phyloP scores from a whole-genome alignment of 73 alveolate species.

The Paramecium tetraurelia region DNA sequence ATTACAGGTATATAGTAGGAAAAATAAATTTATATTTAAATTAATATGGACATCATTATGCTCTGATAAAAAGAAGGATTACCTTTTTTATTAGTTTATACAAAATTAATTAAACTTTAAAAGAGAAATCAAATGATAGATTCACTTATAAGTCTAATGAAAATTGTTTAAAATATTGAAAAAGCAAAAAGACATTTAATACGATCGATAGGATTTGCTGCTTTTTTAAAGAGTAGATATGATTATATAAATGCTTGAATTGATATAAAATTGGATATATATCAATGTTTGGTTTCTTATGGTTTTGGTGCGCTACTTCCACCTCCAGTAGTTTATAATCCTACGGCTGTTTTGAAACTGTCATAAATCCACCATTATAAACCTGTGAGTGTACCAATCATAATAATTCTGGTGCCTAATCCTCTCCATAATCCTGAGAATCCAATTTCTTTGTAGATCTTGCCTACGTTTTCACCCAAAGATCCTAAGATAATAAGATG shows the following conservation, averaged over 20 bases:
- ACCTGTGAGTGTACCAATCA: constrained; percentile 90
- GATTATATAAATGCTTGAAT: constrained; percentile 10
- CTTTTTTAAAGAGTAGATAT: background rate
- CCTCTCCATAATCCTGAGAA: constrained; percentile 85
- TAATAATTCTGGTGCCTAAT: constrained; percentile 78
- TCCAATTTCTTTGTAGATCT: constrained; percentile 74
- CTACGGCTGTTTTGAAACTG: constrained; percentile 72
- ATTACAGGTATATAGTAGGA: too few species aligned
- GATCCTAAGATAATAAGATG: background rate
- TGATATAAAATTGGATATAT: background rate
- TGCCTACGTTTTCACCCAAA: constrained; percentile 60
- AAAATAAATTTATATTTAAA: too few species aligned
- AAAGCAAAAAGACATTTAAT: constrained; percentile 22
- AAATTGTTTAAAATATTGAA: background rate
- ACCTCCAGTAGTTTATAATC: constrained; percentile 63
- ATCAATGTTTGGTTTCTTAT: background rate
- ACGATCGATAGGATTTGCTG: background rate
- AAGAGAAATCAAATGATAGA: background rate
- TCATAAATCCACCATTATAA: constrained; percentile 90
- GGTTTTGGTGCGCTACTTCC: constrained; percentile 1
- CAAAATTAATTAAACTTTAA: background rate
- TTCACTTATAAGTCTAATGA: background rate
- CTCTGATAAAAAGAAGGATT: background rate
- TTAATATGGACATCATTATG: background rate
- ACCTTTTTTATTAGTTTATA: background rate